Conservation (phyloP, 441 rosid genomes). For the Bruguiera hainesii region DNA sequence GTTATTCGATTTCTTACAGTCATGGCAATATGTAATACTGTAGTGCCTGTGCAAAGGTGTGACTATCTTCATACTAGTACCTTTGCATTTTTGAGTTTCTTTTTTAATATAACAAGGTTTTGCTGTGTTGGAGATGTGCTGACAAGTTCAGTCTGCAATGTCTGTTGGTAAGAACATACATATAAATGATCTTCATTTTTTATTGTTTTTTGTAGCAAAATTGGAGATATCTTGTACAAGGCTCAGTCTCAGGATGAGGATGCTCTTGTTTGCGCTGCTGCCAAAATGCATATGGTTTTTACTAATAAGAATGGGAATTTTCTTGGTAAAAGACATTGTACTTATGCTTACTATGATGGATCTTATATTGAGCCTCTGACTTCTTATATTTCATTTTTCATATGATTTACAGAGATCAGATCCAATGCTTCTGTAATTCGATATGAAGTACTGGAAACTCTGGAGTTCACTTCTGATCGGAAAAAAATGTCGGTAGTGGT, state of each 20-base stretch:
- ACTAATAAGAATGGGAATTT: slow-evolving; percentile 62
- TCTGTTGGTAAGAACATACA: not conserved
- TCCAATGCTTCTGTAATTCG: slow-evolving; percentile 54
- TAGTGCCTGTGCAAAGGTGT: slow-evolving; percentile 83
- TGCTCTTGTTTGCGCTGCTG: slow-evolving; percentile 97
- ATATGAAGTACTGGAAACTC: slow-evolving; percentile 80
- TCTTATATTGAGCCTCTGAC: slow-evolving; percentile 15
- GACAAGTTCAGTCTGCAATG: too few species aligned
- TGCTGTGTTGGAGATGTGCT: too few species aligned
- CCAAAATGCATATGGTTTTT: slow-evolving; percentile 82
- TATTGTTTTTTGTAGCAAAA: slow-evolving; percentile 53
- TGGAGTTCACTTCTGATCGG: slow-evolving; percentile 98
- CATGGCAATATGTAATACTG: slow-evolving; percentile 98
- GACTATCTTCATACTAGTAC: not conserved
- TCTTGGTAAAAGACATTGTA: slow-evolving; percentile 55
- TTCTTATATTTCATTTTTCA: slow-evolving; percentile 15
- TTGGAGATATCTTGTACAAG: slow-evolving; percentile 75
- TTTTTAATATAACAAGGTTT: not conserved
- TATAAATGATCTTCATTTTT: slow-evolving; percentile 3
- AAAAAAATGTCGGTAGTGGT: slow-evolving; percentile 98
- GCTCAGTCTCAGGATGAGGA: slow-evolving; percentile 99
- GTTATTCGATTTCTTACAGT: slow-evolving; percentile 79
- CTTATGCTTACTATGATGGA: slow-evolving; percentile 22
- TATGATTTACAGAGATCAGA: slow-evolving; percentile 63
- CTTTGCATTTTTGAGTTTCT: not conserved